These are phyloP conservation scores for Leonotis leonurus DNA, from an alignment of 257 asterid genomes.

Conservation along the genomic window DNA sequence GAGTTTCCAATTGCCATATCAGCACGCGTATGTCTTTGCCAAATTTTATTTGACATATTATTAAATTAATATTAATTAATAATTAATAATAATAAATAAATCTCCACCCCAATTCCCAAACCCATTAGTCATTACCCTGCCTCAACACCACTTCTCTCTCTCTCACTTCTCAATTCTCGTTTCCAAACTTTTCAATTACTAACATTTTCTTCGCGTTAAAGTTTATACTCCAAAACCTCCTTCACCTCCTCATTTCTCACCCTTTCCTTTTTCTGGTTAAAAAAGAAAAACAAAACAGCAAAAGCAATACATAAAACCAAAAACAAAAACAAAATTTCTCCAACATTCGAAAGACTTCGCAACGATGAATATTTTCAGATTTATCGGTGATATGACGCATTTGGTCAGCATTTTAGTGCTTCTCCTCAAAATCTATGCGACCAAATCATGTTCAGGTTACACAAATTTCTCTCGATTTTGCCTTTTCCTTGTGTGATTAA, in stretches of 20 bases:
- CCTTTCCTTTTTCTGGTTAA: not conserved
- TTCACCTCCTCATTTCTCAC: not conserved
- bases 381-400: conserved; percentile 95
- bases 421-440: conserved; percentile 81
- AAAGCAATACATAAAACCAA: too few species aligned
- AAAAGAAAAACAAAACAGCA: not conserved
- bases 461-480: conserved; percentile 9
- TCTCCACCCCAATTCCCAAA: too few species aligned
- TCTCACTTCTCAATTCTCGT: not conserved
- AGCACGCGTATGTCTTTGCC: not conserved
- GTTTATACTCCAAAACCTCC: conserved; percentile 13
- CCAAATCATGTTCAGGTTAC: conserved; percentile 91
- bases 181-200: conserved; percentile 4
- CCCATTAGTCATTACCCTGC: not conserved
- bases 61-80: too few species aligned
- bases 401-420: conserved; percentile 81
- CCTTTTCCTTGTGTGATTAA: not conserved
- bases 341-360: not conserved
- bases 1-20: conserved; percentile 25
- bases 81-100: not conserved
- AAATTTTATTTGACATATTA: not conserved
- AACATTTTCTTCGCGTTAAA: conserved; percentile 13
- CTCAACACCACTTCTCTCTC: not conserved
- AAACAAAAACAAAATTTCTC: not conserved
- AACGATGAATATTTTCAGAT: conserved; percentile 77